phyloP scores from a whole-genome alignment of 169 alveolate genomes.

The Cryptosporidium canis region DNA sequence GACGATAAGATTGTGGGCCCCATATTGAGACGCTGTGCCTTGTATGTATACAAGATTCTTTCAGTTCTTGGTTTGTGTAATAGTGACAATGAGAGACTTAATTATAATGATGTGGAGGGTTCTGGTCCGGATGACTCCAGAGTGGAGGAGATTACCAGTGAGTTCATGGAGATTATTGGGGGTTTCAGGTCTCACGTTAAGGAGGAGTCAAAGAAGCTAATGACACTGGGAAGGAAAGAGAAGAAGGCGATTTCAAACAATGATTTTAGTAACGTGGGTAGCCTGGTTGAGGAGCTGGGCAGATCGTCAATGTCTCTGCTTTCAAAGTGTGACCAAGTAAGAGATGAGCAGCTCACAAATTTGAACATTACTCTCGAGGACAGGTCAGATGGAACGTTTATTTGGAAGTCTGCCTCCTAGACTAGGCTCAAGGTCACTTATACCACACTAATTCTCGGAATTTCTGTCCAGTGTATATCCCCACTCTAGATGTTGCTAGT shows the following conservation, averaged over 20 bases:
- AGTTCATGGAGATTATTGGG: conserved; percentile 73
- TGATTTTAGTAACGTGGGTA: conserved; percentile 74
- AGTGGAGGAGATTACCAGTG: conserved; percentile 65
- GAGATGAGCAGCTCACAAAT: conserved; percentile 91
- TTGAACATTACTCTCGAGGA: conserved; percentile 93
- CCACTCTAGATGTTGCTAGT: background rate
- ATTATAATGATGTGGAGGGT: conserved; percentile 34
- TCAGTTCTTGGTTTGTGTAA: conserved; percentile 78
- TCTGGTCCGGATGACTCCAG: conserved; percentile 4
- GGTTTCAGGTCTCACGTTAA: conserved; percentile 76
- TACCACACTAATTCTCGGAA: too few species aligned
- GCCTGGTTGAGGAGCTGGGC: conserved; percentile 79
- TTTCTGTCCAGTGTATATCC: too few species aligned
- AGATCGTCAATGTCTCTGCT: conserved; percentile 80
- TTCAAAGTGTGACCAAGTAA: conserved; percentile 87
- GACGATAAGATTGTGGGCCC: conserved; percentile 73
- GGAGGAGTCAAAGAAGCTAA: conserved; percentile 74
- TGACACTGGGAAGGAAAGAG: conserved; percentile 75
- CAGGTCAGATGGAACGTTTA: conserved; percentile 85
- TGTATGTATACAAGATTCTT: conserved; percentile 76
- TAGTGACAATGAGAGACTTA: conserved; percentile 73
- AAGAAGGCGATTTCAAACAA: conserved; percentile 74
- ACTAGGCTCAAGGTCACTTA: too few species aligned
- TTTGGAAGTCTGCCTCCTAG: conserved; percentile 63
- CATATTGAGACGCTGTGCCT: conserved; percentile 73